Base-by-base conservation (phyloP, 768 basidiomycete species). In the Pilatotrama ljubarskyi region DNA sequence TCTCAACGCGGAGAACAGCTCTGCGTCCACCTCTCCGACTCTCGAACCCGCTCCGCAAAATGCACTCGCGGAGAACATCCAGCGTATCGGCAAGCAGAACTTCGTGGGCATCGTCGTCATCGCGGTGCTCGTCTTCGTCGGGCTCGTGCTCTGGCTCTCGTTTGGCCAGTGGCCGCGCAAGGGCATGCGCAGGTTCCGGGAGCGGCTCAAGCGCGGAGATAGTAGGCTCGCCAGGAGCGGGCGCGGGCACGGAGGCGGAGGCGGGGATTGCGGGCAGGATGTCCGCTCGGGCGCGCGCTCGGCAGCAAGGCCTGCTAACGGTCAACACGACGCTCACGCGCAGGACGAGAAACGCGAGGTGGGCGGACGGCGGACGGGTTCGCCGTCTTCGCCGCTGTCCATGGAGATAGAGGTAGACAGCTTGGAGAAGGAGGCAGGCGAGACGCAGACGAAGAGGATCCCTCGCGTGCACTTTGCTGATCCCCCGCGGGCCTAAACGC, bases 31-130 rank as follows among this genome's bases (percentile, higher is more conserved):
- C 20, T 58, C 60, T 48, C 47, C 15, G 42, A 35, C 50, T 46
- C 42, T n/a, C 47, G 46, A 15, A n/a, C 26, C 24, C 49, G 52
- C 48, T 14, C 49, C 52, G 22, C 43, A 41, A 36, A 26, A 46
- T 48, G 64, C 62, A 52, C 52, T 62, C 51, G 41, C 59, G 36
- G 13, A 51, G 22, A 48, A 20, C 32, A 55, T 52, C 29, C 56
- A 58, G 26, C 26, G 18, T 17, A 38, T 69, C 59, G 61, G 43
- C 14, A 60, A 59, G 35, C 59, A 59, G 57, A 69, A 70, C 66
- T 64, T 68, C 51, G 54, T 68, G 44, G 66, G 68, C 50, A 55
- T 72, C 52, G 59, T 70, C 66, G 56, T 68, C 55, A 55, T 72
- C 56, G 68, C 59, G 22, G 48, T 64, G 11, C 57, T 72, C 57